A percentile compares a stretch with the other conserved stretches of the same genome.
phyloP scores from a whole-genome alignment of 805 yeast genomes.

The Torulaspora microellipsoides region DNA sequence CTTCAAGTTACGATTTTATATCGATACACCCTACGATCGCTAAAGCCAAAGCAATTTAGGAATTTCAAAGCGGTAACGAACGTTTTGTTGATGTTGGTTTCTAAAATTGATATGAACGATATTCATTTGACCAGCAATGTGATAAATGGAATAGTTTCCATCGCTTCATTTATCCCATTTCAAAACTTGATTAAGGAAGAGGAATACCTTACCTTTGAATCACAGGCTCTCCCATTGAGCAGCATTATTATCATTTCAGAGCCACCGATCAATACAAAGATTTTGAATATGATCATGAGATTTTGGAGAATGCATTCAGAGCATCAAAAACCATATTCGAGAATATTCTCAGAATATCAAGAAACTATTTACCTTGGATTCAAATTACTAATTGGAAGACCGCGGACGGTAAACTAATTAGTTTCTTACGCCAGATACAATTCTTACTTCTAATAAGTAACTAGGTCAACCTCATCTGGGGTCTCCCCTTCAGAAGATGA shows the following conservation, averaged over 20 bases:
- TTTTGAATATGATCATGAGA: conserved; percentile 42
- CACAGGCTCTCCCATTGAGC: conserved; percentile 47
- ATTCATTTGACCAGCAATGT: conserved; percentile 65
- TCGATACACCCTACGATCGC: too few relatives aligned
- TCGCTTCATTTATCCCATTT: conserved; percentile 70
- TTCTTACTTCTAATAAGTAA: conserved; percentile 2
- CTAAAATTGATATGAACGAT: conserved; percentile 89
- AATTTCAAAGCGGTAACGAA: too few relatives aligned
- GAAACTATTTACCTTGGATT: too few relatives aligned
- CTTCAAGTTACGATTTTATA: too few relatives aligned
- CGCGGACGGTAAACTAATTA: too few relatives aligned
- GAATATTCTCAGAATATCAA: conserved; percentile 49
- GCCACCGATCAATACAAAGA: conserved; percentile 19
- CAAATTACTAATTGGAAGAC: too few relatives aligned
- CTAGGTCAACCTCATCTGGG: background rate
- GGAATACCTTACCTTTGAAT: conserved; percentile 39
- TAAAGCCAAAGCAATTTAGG: too few relatives aligned
- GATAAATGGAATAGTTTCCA: conserved; percentile 61
- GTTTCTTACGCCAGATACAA: too few relatives aligned
- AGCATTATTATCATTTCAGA: conserved; percentile 53
- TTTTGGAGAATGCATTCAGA: conserved; percentile 52
- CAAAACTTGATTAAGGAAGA: conserved; percentile 45
- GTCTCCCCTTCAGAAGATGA: conserved; percentile 1
- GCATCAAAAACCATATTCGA: conserved; percentile 73
- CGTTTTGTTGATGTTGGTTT: conserved; percentile 60